Evolutionary conservation across 371 early-diverging fungal species (phyloP).

Genomic region (Zychaea mexicana): DNA sequence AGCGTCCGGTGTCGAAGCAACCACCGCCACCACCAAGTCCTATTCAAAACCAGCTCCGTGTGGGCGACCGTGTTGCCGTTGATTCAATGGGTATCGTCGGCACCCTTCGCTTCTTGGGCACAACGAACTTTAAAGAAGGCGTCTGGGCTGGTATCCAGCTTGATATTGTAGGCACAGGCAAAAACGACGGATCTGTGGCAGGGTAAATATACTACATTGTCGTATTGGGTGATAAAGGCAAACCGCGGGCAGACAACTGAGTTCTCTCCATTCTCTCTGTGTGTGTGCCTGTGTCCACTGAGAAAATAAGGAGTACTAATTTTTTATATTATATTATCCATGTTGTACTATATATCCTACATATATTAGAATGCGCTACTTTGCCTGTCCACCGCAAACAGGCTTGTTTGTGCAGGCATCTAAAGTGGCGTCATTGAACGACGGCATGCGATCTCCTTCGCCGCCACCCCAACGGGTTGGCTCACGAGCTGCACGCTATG

Average conservation of each 20-base stretch:
- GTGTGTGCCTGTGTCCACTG: background rate
- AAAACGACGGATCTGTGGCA: constrained; percentile 72
- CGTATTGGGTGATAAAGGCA: too few species aligned
- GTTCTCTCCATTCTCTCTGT: constrained; percentile 3
- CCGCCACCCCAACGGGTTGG: constrained; percentile 44
- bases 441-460: constrained; percentile 31
- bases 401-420: constrained; percentile 72
- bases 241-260: too few species aligned
- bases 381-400: constrained; percentile 62
- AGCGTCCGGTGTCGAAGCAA: constrained; percentile 2
- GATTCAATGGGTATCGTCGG: constrained; percentile 72
- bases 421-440: constrained; percentile 54
- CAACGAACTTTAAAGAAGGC: constrained; percentile 68
- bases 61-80: constrained; percentile 72
- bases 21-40: background rate
- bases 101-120: constrained; percentile 74
- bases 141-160: constrained; percentile 82
- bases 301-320: background rate
- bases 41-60: constrained; percentile 9
- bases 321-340: constrained; percentile 5
- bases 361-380: constrained; percentile 60
- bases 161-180: constrained; percentile 68
- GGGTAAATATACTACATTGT: constrained; percentile 47
- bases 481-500: constrained; percentile 61
- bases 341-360: too few species aligned